Evolutionary conservation across 768 basidiomycete species (phyloP).

Genomic region (Tephrocybe sp.): DNA sequence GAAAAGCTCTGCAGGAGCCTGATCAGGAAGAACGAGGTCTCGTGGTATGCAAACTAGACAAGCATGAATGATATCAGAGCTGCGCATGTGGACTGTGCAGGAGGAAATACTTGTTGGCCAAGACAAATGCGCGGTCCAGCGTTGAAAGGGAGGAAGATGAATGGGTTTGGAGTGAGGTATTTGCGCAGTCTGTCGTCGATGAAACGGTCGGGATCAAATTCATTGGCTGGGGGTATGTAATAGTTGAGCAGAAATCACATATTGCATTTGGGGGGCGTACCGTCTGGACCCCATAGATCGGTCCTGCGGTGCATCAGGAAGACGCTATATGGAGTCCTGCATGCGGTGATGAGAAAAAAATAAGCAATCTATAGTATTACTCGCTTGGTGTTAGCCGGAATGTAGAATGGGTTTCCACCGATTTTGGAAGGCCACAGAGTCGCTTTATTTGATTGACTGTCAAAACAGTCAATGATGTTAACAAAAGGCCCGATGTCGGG

Average conservation of each 20-base stretch:
- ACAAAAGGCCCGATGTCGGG: neutral
- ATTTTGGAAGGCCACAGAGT: conserved; percentile 28
- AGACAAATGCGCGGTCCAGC: conserved; percentile 68
- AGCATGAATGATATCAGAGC: neutral
- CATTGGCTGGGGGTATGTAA: conserved; percentile 32
- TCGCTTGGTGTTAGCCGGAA: conserved; percentile 33
- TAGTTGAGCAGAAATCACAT: neutral
- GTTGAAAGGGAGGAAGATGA: conserved; percentile 72
- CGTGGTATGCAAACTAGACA: conserved; percentile 52
- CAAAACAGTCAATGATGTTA: neutral
- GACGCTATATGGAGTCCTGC: conserved; percentile 26
- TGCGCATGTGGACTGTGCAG: neutral
- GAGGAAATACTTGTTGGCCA: conserved; percentile 38
- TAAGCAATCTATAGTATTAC: neutral
- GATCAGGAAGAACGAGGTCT: conserved; percentile 50
- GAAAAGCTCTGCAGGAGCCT: conserved; percentile 46
- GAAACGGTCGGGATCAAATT: conserved; percentile 69
- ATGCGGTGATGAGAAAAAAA: conserved; percentile 18
- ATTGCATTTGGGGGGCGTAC: conserved; percentile 23
- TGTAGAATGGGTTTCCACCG: conserved; percentile 33
- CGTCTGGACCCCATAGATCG: conserved; percentile 62
- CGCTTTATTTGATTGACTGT: conserved; percentile 24
- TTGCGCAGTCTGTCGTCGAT: conserved; percentile 55
- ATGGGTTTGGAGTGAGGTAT: conserved; percentile 58
- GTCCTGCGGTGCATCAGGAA: conserved; percentile 41